Base-by-base conservation (phyloP, 805 yeast species). In the Teunomyces lycoperdinae region DNA sequence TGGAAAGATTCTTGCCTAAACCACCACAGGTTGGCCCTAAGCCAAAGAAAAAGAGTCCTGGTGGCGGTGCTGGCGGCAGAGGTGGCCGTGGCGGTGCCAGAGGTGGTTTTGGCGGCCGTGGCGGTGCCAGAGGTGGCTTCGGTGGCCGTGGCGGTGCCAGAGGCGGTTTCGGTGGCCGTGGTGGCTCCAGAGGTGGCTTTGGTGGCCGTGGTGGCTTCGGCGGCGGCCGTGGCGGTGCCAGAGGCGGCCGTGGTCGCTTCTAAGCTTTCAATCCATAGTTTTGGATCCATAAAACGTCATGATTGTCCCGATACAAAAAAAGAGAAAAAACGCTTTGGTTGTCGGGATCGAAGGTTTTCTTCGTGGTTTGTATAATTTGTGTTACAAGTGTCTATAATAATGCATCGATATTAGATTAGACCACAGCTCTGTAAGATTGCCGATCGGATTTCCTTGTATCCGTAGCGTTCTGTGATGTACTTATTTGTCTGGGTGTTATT, bases 1-100 rank as follows among this genome's bases (percentile, higher is more conserved):
- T 94, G 56, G 99, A 94, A 62, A 84, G 99, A 76, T 94, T 94
- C 76, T 77, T 94, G 70, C 99, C 99, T 56, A 89, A 92, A 74
- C 96, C 99, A 44, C 89, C 89, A 76, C 85, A 80, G 48, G 81
- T 81, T 42, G 92, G 91, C 35, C 94, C 96, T 55, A 86, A 85
- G 65, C 85, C 87, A 57, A 81, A 86, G 67, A 85, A 77, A 73
- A 84, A 81, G 76, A 77, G 84, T 70, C 75, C 81, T 60, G 74
- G 78, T 38, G 76, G 80, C 50, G 81, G 83, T 50, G 80, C 82
- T 40, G 58, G 65, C 29, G 60, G 68, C 28, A 78, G 80, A 33
- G 61, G 63, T 34, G 67, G 76, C 36, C 73, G 74, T 34, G 70
- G 73, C 42, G 45, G 48, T 31, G 75, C 78, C 47, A 58, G 57